phyloP scores from a whole-genome alignment of 164 flowering plant species.

The Stephania japonica region DNA sequence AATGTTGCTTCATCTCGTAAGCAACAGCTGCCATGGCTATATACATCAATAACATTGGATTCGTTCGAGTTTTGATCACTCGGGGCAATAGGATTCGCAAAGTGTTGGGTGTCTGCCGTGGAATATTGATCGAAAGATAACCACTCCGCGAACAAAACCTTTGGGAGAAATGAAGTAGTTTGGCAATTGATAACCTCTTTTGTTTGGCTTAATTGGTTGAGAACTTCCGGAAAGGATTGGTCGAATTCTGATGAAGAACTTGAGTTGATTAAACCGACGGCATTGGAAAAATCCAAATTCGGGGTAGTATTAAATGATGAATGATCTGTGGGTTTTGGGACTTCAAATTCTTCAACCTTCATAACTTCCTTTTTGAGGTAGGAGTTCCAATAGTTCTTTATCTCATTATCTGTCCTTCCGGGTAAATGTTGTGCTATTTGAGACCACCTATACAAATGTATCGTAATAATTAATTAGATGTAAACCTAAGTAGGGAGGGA shows the following conservation, averaged over 20 bases:
- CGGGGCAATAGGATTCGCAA: neutral
- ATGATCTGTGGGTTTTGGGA: constrained; percentile 12
- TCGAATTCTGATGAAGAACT: neutral
- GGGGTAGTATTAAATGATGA: constrained; percentile 9
- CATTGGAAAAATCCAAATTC: constrained; percentile 5
- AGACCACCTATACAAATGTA: constrained; percentile 61
- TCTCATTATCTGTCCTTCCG: constrained; percentile 92
- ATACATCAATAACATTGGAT: neutral
- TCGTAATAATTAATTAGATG: neutral
- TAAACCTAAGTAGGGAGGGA: neutral
- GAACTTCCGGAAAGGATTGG: neutral
- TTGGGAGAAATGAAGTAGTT: neutral
- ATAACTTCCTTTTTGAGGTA: constrained; percentile 56
- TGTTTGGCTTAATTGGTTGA: neutral
- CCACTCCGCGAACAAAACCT: neutral
- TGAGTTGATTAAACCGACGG: neutral
- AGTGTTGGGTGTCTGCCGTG: neutral
- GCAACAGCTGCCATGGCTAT: neutral
- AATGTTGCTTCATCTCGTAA: neutral
- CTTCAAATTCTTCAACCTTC: constrained; percentile 24
- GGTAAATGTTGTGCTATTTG: constrained; percentile 76
- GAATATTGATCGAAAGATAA: neutral
- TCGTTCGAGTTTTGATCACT: neutral
- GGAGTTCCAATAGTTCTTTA: constrained; percentile 90
- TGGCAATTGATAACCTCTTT: neutral